Percentiles rank a stretch among this genome's conserved stretches.
phyloP scores from a whole-genome alignment of 345 rosid species.

The Iberis pinnata region DNA sequence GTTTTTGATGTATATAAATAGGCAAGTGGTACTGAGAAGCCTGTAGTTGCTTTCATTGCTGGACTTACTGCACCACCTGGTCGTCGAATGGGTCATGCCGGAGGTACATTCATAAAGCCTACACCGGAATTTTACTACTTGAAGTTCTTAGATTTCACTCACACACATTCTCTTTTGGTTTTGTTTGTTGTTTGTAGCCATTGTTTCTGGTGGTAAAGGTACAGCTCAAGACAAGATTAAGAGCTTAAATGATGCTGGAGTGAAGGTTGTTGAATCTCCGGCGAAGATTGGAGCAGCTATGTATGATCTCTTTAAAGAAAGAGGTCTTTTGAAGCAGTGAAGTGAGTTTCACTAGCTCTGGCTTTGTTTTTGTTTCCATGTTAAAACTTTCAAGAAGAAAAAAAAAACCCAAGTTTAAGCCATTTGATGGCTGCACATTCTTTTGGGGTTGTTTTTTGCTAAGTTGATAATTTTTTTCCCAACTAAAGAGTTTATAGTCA shows the following conservation, averaged over 20 bases:
- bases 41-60: conserved; percentile 94
- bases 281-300: conserved; percentile 86
- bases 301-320: conserved; percentile 69
- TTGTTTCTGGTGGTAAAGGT: conserved; percentile 96
- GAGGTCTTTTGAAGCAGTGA: conserved; percentile 56
- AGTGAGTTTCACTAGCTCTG: conserved; percentile 26
- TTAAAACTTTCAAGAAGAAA: conserved; percentile 9
- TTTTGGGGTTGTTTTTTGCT: conserved; percentile 23
- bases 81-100: conserved; percentile 99
- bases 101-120: conserved; percentile 47
- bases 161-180: not conserved
- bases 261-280: conserved; percentile 88
- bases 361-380: not conserved
- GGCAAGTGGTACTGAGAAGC: conserved; percentile 95
- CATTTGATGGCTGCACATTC: conserved; percentile 20
- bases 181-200: conserved; percentile 47
- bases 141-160: conserved; percentile 5
- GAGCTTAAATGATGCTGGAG: conserved; percentile 85
- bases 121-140: not conserved
- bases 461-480: conserved; percentile 10
- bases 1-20: conserved; percentile 34
- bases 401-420: conserved; percentile 16
- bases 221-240: conserved; percentile 94
- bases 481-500: conserved; percentile 15
- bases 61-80: conserved; percentile 99